Base-by-base conservation (phyloP, 495 filamentous ascomycete genomes). In the Venustampulla echinocandica region DNA sequence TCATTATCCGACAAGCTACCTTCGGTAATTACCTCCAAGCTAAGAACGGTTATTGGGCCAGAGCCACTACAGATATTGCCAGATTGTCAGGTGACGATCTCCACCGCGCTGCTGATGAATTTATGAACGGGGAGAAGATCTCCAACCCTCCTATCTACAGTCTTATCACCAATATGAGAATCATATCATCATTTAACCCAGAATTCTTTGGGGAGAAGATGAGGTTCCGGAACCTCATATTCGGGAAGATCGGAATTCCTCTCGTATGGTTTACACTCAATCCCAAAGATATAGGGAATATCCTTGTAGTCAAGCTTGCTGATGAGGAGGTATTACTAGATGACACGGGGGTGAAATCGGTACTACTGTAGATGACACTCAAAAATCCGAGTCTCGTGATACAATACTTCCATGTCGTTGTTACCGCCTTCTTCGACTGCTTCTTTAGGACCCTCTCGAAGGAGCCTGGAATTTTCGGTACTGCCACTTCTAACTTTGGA, bases 101-200 rank as follows among this genome's bases (percentile, higher is more conserved):
- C 40, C 21, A 50, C 2, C 47, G 35, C 22, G 39, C 39, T 10
- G 47, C 38, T 14, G 2, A 50, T 25, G 47, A 50, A 28, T 50
- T 50, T 42, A 43, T 10, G n/a, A 33, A 50, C 33, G 7, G 25
- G 27, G 32, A 50, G 47, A 50, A 50, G 40, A 50, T 50, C 23
- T 50, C 40, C 9, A 50, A 50, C 39, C 47, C 39, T 36, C 3
- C 25, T 35, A 35, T 50, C 47, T 22, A 44, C 23, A 50, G 47
- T 44, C 39, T 50, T 19, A 50, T 50, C 21, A 50, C 47, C 20
- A 42, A 50, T 50, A 50, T 50, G 27, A 42, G 47, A 18, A 50
- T 50, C 22, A 50, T 50, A 9, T 50, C 47, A 34, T 50, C 27
- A 11, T 50, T 50, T 32, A 50, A 50, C 30, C 47, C 39, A 35